Conservation (phyloP, 441 rosid species). For the Euphorbia corollata region DNA sequence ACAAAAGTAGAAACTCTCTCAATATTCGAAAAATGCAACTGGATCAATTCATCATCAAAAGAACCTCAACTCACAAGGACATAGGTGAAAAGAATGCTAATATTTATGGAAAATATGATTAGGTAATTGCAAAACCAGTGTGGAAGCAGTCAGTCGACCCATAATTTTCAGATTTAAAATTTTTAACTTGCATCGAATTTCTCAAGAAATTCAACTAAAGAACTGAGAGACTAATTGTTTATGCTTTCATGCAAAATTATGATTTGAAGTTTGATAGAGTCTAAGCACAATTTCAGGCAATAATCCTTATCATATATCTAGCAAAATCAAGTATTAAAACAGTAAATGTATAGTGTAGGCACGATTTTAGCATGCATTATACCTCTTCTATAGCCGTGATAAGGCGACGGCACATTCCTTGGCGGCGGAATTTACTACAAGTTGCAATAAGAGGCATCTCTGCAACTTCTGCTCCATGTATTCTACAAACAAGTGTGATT, state of each 20-base stretch:
- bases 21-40: not conserved
- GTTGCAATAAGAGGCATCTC: slow-evolving; percentile 99
- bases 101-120: not conserved
- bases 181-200: not conserved
- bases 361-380: slow-evolving; percentile 10
- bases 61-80: slow-evolving; percentile 3
- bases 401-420: slow-evolving; percentile 87
- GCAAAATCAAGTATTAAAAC: not conserved
- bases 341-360: slow-evolving; percentile 1
- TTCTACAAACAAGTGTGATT: slow-evolving; percentile 36
- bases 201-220: slow-evolving; percentile 6
- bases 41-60: not conserved
- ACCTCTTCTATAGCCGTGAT: slow-evolving; percentile 84
- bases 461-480: slow-evolving; percentile 75
- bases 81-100: not conserved
- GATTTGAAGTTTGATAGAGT: too few species aligned
- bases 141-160: slow-evolving; percentile 6
- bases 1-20: not conserved
- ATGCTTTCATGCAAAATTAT: not conserved
- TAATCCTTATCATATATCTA: too few species aligned
- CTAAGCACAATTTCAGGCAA: not conserved
- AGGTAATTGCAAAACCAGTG: not conserved
- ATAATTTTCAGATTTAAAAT: not conserved
- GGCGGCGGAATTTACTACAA: slow-evolving; percentile 81
- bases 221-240: not conserved